Percentiles rank a stretch among this genome's conserved stretches.
Evolutionary conservation across 805 yeast genomes (phyloP).

Genomic region (Yarrowia sp.): DNA sequence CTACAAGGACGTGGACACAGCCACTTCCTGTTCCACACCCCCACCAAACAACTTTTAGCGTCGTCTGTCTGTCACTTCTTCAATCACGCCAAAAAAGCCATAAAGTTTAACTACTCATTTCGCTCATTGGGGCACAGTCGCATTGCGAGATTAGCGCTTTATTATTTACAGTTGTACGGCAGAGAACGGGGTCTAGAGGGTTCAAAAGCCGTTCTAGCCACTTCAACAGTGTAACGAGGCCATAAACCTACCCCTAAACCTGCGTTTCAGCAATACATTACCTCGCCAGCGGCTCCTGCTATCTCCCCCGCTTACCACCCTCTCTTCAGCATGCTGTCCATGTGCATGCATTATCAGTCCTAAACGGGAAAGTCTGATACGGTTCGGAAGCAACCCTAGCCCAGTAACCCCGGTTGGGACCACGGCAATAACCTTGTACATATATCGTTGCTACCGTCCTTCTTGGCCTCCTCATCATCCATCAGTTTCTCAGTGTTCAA

Average conservation of each 20-base stretch:
- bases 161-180: conserved; percentile 5
- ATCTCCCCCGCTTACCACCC: not conserved
- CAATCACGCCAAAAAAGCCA: conserved; percentile 1
- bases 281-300: not conserved
- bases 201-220: too few relatives aligned
- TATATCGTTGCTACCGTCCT: conserved; percentile 19
- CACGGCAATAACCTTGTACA: conserved; percentile 24
- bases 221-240: too few relatives aligned
- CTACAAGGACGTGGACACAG: too few relatives aligned
- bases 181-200: too few relatives aligned
- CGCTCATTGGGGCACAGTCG: conserved; percentile 20
- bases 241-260: too few relatives aligned
- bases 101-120: conserved; percentile 17
- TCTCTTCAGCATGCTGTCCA: conserved; percentile 10
- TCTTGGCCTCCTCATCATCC: conserved; percentile 23
- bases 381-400: conserved; percentile 25
- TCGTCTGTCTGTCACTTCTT: not conserved
- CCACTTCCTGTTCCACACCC: too few relatives aligned
- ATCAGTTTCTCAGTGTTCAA: conserved; percentile 15
- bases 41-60: too few relatives aligned
- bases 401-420: conserved; percentile 20
- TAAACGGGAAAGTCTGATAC: conserved; percentile 18
- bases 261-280: not conserved
- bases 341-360: conserved; percentile 26
- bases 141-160: conserved; percentile 15